Evolutionary conservation across 495 filamentous ascomycete species (phyloP).

Genomic region (Tuber borchii): DNA sequence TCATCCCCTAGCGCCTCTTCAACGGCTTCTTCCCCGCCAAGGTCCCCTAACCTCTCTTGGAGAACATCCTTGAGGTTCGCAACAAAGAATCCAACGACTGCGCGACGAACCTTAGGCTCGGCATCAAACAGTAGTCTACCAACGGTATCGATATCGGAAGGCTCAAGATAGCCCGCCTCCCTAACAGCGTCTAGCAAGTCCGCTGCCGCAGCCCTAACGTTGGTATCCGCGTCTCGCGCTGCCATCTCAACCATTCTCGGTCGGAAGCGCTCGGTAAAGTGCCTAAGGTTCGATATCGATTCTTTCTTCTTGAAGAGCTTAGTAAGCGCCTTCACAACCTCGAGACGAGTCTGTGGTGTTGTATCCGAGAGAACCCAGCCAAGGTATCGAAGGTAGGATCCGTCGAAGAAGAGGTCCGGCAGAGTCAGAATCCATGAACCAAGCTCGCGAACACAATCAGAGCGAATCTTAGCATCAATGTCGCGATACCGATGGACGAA

Average conservation of each 20-base stretch:
- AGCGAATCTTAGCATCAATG: slow-evolving; percentile 76
- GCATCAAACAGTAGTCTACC: slow-evolving; percentile 81
- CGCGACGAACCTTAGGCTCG: slow-evolving; percentile 73
- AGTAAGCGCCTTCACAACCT: slow-evolving; percentile 72
- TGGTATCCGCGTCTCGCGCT: slow-evolving; percentile 66
- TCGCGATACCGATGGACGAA: slow-evolving; percentile 95
- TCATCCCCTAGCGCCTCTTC: slow-evolving; percentile 57
- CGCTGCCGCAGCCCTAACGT: slow-evolving; percentile 69
- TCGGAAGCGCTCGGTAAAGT: slow-evolving; percentile 85
- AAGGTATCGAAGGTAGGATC: slow-evolving; percentile 79
- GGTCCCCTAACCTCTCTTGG: slow-evolving; percentile 71
- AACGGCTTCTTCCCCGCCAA: slow-evolving; percentile 71
- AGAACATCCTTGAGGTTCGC: slow-evolving; percentile 76
- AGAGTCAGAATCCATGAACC: slow-evolving; percentile 79
- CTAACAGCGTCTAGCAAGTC: slow-evolving; percentile 74
- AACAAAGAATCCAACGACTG: slow-evolving; percentile 82
- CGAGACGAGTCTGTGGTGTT: slow-evolving; percentile 58
- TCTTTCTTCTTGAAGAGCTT: slow-evolving; percentile 68
- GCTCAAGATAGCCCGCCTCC: slow-evolving; percentile 78
- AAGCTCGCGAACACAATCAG: slow-evolving; percentile 74
- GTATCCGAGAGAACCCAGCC: slow-evolving; percentile 90
- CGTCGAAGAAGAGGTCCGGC: slow-evolving; percentile 79
- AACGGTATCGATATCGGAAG: slow-evolving; percentile 77
- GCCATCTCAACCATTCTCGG: slow-evolving; percentile 90
- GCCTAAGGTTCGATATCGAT: slow-evolving; percentile 67